phyloP scores from a whole-genome alignment of 179 eudicot species.

The Beta macrorhiza region DNA sequence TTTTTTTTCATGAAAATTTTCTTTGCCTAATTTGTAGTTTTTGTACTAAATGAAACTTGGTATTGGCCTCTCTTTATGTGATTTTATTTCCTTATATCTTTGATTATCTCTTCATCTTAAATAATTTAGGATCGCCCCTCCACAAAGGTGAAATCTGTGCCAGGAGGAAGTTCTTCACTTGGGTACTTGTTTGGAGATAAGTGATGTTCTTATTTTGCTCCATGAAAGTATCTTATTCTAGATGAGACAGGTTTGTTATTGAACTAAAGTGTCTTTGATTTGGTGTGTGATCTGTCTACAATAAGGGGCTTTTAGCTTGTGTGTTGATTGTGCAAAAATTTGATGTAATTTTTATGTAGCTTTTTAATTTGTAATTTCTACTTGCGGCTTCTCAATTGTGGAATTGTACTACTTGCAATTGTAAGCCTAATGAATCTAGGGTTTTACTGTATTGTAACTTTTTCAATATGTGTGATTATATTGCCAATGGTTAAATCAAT shows the following conservation, averaged over 20 bases:
- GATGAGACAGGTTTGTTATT: not conserved
- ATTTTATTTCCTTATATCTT: too few species aligned
- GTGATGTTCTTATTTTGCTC: conserved; percentile 33
- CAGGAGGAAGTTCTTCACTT: conserved; percentile 78
- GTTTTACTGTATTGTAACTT: conserved; percentile 23
- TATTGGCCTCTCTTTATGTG: too few species aligned
- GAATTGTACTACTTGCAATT: conserved; percentile 9
- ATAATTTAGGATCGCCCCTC: conserved; percentile 59
- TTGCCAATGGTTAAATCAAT: not conserved
- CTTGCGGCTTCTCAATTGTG: not conserved
- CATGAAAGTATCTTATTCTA: not conserved
- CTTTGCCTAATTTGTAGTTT: too few species aligned
- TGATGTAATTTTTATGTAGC: not conserved
- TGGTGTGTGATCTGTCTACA: conserved; percentile 4
- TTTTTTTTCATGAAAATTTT: not conserved
- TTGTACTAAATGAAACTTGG: too few species aligned
- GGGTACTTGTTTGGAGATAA: conserved; percentile 88
- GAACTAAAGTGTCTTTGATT: not conserved
- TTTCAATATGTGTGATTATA: too few species aligned
- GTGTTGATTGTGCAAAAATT: not conserved
- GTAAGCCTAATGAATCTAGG: conserved; percentile 22
- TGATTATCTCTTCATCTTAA: not conserved
- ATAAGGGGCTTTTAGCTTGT: not conserved
- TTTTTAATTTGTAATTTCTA: not conserved
- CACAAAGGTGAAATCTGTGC: conserved; percentile 67